A percentile compares a stretch with the other conserved stretches of the same genome.
Evolutionary conservation across 2,329 filamentous ascomycete species (phyloP).

Genomic region (Coniochaeta sp.): DNA sequence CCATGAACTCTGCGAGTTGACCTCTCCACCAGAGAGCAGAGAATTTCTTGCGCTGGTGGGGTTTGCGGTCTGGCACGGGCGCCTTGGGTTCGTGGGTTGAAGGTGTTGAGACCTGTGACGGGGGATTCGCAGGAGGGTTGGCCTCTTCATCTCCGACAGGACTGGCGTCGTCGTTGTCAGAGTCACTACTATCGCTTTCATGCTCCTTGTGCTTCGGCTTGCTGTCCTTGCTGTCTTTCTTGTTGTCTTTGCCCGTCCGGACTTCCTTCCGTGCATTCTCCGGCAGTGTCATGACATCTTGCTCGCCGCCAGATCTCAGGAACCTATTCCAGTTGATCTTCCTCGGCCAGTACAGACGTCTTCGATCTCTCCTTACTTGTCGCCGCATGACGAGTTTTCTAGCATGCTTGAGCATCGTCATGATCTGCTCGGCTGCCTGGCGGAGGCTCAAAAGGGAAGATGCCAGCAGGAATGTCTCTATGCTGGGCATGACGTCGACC

Average conservation of each 20-base stretch:
- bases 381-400: slow-evolving; percentile 43
- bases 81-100: not conserved
- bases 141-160: not conserved
- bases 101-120: not conserved
- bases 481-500: slow-evolving; percentile 49
- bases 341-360: slow-evolving; percentile 41
- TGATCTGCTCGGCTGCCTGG: slow-evolving; percentile 43
- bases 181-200: no score
- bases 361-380: slow-evolving; percentile 32
- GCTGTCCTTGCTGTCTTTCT: slow-evolving; percentile 11
- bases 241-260: slow-evolving; percentile 24
- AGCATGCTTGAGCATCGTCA: slow-evolving; percentile 46
- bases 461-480: slow-evolving; percentile 53
- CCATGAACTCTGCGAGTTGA: slow-evolving; percentile 17
- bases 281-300: slow-evolving; percentile 36
- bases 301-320: slow-evolving; percentile 43
- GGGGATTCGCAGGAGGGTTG: not conserved
- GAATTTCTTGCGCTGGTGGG: not conserved
- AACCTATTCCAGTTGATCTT: slow-evolving; percentile 46
- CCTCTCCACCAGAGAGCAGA: not conserved
- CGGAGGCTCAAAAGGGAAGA: slow-evolving; percentile 51
- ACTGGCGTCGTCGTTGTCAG: no score
- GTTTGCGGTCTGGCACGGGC: not conserved
- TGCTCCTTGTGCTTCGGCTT: slow-evolving; percentile 17
- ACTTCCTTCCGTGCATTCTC: slow-evolving; percentile 36